Conservation (phyloP, 192 early-diverging fungal species). For the Coemansia biformis region DNA sequence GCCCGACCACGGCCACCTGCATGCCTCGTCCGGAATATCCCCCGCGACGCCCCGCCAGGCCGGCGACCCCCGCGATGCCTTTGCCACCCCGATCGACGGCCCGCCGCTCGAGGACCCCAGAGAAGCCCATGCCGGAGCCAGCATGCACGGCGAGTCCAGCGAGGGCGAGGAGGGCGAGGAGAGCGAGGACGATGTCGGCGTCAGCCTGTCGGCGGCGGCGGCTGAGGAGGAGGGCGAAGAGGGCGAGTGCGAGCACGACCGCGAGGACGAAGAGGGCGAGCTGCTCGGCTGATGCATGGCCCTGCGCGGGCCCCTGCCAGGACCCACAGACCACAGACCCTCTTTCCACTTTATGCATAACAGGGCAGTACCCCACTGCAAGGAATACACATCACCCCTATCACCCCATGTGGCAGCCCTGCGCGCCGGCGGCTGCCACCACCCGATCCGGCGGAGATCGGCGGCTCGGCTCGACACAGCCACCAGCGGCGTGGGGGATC, state of each 20-base stretch:
- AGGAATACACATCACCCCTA: too few species aligned
- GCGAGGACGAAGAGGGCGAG: conserved; percentile 43
- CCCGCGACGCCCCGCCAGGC: conserved; percentile 19
- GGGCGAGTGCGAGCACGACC: conserved; percentile 16
- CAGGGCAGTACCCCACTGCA: too few species aligned
- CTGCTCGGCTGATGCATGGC: conserved; percentile 17
- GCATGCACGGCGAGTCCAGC: neutral
- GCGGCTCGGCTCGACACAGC: too few species aligned
- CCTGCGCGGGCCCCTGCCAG: too few species aligned
- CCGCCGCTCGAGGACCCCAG: conserved; percentile 13
- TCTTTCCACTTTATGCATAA: too few species aligned
- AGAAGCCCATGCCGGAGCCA: neutral
- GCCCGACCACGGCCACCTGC: conserved; percentile 9
- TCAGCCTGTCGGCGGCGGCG: neutral
- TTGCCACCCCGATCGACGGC: conserved; percentile 18
- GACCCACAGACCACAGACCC: too few species aligned
- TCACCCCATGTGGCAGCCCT: too few species aligned
- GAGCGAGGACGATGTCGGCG: conserved; percentile 11
- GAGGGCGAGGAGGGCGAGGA: conserved; percentile 12
- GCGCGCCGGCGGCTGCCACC: too few species aligned
- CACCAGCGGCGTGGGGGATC: too few species aligned
- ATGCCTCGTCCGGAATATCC: conserved; percentile 14
- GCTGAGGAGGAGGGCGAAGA: conserved; percentile 20
- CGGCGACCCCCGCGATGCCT: conserved; percentile 14
- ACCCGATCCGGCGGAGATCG: too few species aligned